Evolutionary conservation across 257 asterid genomes (phyloP).

Genomic region (Solanum gracilifrons): DNA sequence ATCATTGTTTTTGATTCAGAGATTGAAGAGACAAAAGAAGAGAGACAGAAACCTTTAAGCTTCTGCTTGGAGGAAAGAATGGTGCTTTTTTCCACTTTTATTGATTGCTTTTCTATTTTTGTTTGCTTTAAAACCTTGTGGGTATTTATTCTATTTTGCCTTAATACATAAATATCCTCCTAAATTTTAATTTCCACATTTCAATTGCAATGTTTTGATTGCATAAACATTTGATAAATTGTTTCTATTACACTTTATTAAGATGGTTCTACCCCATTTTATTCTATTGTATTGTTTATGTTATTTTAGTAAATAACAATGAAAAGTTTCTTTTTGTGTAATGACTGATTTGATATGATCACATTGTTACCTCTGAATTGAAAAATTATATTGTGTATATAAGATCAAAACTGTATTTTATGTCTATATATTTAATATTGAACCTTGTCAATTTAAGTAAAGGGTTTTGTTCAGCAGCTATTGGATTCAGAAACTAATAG

Average conservation of each 20-base stretch:
- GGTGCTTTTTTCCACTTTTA: background rate
- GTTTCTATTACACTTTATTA: background rate
- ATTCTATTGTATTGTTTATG: too few species aligned
- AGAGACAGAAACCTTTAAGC: background rate
- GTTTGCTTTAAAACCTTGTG: background rate
- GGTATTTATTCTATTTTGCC: background rate
- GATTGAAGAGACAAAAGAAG: background rate
- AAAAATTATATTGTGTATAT: too few species aligned
- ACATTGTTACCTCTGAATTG: too few species aligned
- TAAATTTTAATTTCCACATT: background rate
- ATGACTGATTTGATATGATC: background rate
- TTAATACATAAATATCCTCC: background rate
- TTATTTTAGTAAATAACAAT: too few species aligned
- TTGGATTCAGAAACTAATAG: too few species aligned
- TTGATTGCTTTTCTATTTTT: background rate
- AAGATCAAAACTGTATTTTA: too few species aligned
- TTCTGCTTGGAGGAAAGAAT: background rate
- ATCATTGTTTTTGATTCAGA: conserved; percentile 4
- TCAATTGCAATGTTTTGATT: background rate
- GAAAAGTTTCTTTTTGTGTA: too few species aligned
- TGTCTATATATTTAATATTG: too few species aligned
- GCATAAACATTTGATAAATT: background rate
- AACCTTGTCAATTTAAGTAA: too few species aligned
- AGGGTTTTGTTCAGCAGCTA: rapidly evolving
- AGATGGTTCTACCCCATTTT: background rate